A percentile compares a stretch with the other conserved stretches of the same genome.
Conservation (phyloP, 345 rosid species). For the Corchorus capsularis region DNA sequence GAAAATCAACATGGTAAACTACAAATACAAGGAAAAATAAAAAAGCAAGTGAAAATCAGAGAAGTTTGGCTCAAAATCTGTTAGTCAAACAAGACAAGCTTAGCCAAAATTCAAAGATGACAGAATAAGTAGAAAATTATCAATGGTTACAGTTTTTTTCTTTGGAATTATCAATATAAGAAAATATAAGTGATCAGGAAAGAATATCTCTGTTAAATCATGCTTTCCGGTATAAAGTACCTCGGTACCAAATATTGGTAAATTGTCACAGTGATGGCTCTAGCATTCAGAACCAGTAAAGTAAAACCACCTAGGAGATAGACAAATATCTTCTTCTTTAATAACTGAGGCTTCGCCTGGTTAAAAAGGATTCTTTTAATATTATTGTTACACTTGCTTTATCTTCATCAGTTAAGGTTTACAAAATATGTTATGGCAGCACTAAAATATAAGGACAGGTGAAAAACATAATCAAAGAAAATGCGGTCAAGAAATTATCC, state of each 20-base stretch:
- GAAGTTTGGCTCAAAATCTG: not conserved
- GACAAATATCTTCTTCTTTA: not conserved
- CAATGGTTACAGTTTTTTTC: not conserved
- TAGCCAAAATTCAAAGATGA: not conserved
- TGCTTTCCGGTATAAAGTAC: not conserved
- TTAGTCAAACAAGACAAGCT: not conserved
- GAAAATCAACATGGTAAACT: not conserved
- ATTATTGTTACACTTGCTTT: not conserved
- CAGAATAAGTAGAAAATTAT: not conserved
- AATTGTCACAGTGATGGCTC: not conserved
- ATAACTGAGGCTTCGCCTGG: not conserved
- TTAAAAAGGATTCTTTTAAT: not conserved
- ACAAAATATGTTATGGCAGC: not conserved
- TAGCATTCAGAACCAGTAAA: not conserved
- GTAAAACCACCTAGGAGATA: not conserved
- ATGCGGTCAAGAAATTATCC: not conserved
- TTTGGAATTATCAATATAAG: not conserved
- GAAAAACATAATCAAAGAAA: not conserved
- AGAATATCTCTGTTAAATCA: not conserved
- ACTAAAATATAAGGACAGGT: not conserved
- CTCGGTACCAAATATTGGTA: not conserved
- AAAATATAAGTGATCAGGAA: not conserved
- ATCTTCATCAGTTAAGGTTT: not conserved
- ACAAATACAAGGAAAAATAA: slow-evolving; percentile 1
- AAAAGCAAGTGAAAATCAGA: not conserved